Conservation (phyloP, 768 basidiomycete genomes). For the Phanerodontia chrysosporium region DNA sequence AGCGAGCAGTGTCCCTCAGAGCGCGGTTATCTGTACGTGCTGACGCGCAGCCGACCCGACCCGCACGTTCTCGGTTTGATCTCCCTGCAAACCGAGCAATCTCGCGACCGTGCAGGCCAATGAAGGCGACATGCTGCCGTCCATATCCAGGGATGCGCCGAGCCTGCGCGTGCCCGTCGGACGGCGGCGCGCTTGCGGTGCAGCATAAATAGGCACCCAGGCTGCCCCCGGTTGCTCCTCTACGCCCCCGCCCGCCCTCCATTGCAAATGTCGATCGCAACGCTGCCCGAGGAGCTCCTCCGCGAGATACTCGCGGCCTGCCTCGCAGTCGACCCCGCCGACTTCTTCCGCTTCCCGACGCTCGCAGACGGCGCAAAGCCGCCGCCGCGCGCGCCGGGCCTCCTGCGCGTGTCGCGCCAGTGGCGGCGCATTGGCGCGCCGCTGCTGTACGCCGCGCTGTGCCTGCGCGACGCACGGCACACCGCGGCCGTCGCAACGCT, state of each 20-base stretch:
- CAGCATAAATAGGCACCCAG: too few relatives aligned
- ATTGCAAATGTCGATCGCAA: background rate
- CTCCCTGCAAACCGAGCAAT: too few relatives aligned
- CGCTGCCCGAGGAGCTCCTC: background rate
- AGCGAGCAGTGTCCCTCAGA: too few relatives aligned
- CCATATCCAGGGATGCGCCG: too few relatives aligned
- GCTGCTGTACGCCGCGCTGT: background rate
- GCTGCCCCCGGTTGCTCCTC: too few relatives aligned
- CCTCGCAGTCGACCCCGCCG: background rate
- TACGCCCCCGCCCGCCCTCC: background rate
- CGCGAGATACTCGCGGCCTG: background rate
- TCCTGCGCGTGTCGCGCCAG: background rate
- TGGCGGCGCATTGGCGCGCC: slow-evolving; percentile 5
- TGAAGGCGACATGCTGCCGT: too few relatives aligned
- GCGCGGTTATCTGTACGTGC: too few relatives aligned
- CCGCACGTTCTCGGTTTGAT: too few relatives aligned
- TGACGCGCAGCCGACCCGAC: too few relatives aligned
- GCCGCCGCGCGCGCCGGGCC: background rate
- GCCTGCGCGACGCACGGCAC: background rate
- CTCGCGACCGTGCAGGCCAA: too few relatives aligned
- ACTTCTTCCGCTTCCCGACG: background rate
- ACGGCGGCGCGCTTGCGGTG: too few relatives aligned
- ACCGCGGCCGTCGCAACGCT: background rate
- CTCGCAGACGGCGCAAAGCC: background rate
- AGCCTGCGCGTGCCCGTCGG: too few relatives aligned